Base-by-base conservation (phyloP, 2,329 filamentous ascomycete genomes). In the Xylaria sp. region DNA sequence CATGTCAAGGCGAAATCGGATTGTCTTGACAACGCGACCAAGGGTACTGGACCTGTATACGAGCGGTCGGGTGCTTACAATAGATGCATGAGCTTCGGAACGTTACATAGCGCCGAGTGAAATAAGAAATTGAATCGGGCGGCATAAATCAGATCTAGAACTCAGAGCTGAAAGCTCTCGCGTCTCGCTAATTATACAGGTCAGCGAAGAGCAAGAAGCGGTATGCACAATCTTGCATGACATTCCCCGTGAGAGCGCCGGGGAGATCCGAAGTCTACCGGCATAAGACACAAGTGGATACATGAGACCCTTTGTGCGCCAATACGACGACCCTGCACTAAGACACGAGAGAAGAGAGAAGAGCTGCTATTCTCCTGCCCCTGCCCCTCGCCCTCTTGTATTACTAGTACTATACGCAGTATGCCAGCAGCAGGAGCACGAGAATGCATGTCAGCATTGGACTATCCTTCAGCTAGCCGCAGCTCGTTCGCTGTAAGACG, bases 71-170 rank as follows among this genome's bases (percentile, higher is more conserved):
- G 52, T 25, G 41, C 44, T 34, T 9, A 28, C 28, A 15, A 31
- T 44, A 31, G 34, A 55, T n/a, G 18, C 56, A 28, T 12, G 57
- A 28, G 46, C 12, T 1, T 48, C 37, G 57, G 55, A 46, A 61
- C 50, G 56, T 61, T 55, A 48, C 63, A 60, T 65, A 54, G 20
- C 37, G 34, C 63, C 63, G 63, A 63, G 18, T 9, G 37, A 34
- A 37, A 54, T n/a, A 51, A 51, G 25, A 37, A 15, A 28, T 28
- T 46, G 37, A 31, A 28, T 23, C 55, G 9, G 39, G 46, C 31
- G 20, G 18, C 20, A 50, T 60, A 50, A 44, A 50, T 34, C 9
- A 52, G 37, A 39, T 50, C 56, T 39, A 61, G 56, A 59, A 50
- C 41, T 34, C 8, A 39, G 20, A 13, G 55, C 37, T 25, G 28